Percentiles rank a stretch among this genome's conserved stretches.
Conservation (phyloP, 2,329 filamentous ascomycete genomes). For the Epichloe sibirici region DNA sequence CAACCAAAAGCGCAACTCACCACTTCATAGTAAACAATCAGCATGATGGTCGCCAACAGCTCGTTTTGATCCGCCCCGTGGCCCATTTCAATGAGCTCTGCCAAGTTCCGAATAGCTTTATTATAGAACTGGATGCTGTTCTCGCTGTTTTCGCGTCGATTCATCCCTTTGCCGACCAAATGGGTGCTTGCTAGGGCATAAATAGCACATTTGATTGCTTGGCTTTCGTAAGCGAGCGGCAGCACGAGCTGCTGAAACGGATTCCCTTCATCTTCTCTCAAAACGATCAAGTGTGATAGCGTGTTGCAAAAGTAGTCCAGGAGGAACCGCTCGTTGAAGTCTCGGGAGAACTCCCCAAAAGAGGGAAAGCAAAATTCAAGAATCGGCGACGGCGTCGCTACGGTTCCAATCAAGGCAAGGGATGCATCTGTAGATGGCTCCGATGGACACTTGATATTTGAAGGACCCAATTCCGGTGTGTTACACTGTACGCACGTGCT, state of each 20-base stretch:
- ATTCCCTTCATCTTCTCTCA: slow-evolving; percentile 49
- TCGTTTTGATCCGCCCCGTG: slow-evolving; percentile 40
- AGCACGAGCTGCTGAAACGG: slow-evolving; percentile 51
- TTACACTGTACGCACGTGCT: slow-evolving; percentile 11
- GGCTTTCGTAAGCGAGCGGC: slow-evolving; percentile 43
- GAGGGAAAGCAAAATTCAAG: slow-evolving; percentile 40
- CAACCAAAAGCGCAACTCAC: slow-evolving; percentile 26
- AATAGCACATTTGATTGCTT: slow-evolving; percentile 66
- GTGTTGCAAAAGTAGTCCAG: slow-evolving; percentile 53
- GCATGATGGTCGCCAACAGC: slow-evolving; percentile 47
- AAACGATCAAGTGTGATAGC: slow-evolving; percentile 52
- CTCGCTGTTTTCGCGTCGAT: slow-evolving; percentile 29
- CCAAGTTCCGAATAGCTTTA: slow-evolving; percentile 44
- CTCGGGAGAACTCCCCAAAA: slow-evolving; percentile 47
- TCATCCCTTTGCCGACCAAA: slow-evolving; percentile 51
- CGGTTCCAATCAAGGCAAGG: slow-evolving; percentile 15
- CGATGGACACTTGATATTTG: neutral
- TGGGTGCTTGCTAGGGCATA: slow-evolving; percentile 78
- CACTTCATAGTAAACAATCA: slow-evolving; percentile 52
- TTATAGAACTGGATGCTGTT: slow-evolving; percentile 48
- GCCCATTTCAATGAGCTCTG: slow-evolving; percentile 42
- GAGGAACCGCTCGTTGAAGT: slow-evolving; percentile 40
- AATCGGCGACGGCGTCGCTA: slow-evolving; percentile 16
- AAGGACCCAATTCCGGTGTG: neutral
- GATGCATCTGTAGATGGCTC: slow-evolving; percentile 12